These are phyloP conservation scores for Begonia fuchsioides DNA, from an alignment of 306 rosid species.

Conservation along the genomic window DNA sequence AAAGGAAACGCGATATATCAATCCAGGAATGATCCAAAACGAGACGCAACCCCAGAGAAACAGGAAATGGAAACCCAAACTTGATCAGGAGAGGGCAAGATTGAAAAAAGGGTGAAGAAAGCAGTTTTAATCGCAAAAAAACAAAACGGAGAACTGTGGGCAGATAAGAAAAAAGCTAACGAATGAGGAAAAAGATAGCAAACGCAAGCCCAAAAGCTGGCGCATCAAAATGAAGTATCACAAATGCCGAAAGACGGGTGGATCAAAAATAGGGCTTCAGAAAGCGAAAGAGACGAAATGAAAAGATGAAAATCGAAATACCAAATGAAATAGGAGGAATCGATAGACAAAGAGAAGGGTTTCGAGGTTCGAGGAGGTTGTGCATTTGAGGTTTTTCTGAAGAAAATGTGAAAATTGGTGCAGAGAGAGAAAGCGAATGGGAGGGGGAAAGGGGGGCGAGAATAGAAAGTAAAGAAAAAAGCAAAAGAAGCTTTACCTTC, in stretches of 20 bases:
- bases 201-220: slow-evolving; percentile 18
- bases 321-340: no score
- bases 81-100: slow-evolving; percentile 13
- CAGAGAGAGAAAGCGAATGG: no score
- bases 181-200: slow-evolving; percentile 15
- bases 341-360: no score
- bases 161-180: slow-evolving; percentile 17
- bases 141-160: slow-evolving; percentile 26
- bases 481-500: no score
- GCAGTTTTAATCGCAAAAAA: slow-evolving; percentile 23
- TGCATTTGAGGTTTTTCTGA: no score
- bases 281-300: slow-evolving; percentile 8
- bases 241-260: slow-evolving; percentile 14
- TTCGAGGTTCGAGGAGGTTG: no score
- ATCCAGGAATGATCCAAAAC: slow-evolving; percentile 21
- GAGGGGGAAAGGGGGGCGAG: no score
- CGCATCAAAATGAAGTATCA: slow-evolving; percentile 14
- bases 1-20: slow-evolving; percentile 9
- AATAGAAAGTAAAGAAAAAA: no score
- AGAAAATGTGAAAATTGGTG: no score
- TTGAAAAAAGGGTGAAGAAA: slow-evolving; percentile 33
- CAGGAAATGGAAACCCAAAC: slow-evolving; percentile 7
- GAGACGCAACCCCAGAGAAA: slow-evolving; percentile 1
- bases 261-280: slow-evolving; percentile 40
- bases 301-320: slow-evolving; percentile 3